Evolutionary conservation across 495 filamentous ascomycete genomes (phyloP), one percentile per base, ranked within the genome.

Genomic region (Penicillium goetzii): DNA sequence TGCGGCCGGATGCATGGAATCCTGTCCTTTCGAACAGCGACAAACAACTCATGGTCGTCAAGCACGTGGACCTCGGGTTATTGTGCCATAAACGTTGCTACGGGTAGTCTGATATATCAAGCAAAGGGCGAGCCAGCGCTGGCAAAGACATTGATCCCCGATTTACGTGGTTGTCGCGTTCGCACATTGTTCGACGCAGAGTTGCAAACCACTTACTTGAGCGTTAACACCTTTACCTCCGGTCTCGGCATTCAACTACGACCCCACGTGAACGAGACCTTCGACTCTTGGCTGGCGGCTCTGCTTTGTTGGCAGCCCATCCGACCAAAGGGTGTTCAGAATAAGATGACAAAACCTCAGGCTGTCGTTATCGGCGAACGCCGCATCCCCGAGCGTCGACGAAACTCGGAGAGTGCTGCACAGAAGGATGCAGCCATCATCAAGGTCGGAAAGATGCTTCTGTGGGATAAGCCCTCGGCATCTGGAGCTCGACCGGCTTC

Each of bases 221-320:
- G 93, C 68, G 84, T 99, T n/a, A 83, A 84, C 25, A 89, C 88
- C 23, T 86, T 85, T 41, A 86, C 89, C 9, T 86, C 86, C 23
- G 88, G 85, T 19, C 78, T 90, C 19, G 86, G 89, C 33, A 81
- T 97, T 34, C 85, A 91, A 68, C 75, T 99, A 45, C 84, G 89
- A 47, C 93, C 95, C 10, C 80, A 89, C 63, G 85, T 86, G 5
- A 80, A 84, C 56, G 86, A 90, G 45, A 92, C 97, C 33, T 89
- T 92, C 65, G 92, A 97, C 64, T 85, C 89, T 9, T 99, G 95
- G 95, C 88, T 96, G 43, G 93, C 95, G 21, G 94, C 94, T 19
- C 75, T 99, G 53, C 82, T 98, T 4, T 97, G 92, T 68, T 99
- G 95, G 95, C 92, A 96, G 72, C 92, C 94, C 15, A 86, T 95